Evolutionary conservation across 441 rosid species (phyloP).

Genomic region (Hura crepitans): DNA sequence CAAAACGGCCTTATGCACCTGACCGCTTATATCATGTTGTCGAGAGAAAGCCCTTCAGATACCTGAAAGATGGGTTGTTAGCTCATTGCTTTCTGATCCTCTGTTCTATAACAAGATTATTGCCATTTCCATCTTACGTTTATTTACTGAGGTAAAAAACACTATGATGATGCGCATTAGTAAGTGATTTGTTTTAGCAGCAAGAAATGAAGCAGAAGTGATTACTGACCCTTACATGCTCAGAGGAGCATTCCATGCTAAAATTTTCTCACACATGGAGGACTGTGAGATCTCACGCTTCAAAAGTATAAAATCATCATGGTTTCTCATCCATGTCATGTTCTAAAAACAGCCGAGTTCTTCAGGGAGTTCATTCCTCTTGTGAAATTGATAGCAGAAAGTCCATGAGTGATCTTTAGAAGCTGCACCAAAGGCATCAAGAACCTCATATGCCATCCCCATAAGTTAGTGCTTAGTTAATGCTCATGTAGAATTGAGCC

Average conservation of each 20-base stretch:
- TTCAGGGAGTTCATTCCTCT: neutral
- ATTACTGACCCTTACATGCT: neutral
- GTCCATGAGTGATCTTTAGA: neutral
- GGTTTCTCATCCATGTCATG: neutral
- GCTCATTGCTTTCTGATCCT: neutral
- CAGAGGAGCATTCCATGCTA: too few relatives aligned
- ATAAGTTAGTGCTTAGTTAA: neutral
- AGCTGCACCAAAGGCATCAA: neutral
- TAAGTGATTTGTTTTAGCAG: neutral
- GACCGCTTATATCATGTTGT: conserved; percentile 87
- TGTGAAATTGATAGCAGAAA: neutral
- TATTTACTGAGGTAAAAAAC: neutral
- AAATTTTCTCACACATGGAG: too few relatives aligned
- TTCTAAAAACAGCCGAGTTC: neutral
- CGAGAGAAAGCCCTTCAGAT: conserved; percentile 79
- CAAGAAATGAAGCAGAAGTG: neutral
- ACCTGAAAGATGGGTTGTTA: conserved; percentile 8
- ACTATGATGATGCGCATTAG: neutral
- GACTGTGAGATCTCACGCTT: too few relatives aligned
- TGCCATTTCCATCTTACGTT: too few relatives aligned
- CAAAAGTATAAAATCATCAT: too few relatives aligned
- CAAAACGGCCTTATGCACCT: conserved; percentile 81
- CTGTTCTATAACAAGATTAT: too few relatives aligned
- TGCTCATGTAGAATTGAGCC: neutral
- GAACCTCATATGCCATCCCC: neutral